A percentile compares a stretch with the other conserved stretches of the same genome.
Conservation (phyloP, 148 eudicot species). For the Limonium bicolor region DNA sequence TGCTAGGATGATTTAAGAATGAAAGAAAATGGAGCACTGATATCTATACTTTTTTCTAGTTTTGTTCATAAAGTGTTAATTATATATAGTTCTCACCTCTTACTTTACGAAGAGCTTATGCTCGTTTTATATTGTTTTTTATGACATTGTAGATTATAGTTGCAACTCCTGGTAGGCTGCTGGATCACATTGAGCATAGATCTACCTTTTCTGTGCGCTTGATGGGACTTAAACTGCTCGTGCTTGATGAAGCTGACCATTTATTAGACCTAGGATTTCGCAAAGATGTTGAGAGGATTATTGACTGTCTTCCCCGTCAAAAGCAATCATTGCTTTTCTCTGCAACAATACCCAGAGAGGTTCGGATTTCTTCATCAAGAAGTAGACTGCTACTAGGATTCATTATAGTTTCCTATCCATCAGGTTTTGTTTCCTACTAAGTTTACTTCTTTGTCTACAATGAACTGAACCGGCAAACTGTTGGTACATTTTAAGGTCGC, state of each 20-base stretch:
- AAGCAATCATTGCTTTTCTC: conserved; percentile 80
- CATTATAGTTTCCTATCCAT: too few species aligned
- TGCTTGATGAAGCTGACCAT: conserved; percentile 92
- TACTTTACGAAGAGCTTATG: too few species aligned
- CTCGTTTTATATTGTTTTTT: background rate
- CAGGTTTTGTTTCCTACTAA: background rate
- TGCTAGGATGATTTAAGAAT: background rate
- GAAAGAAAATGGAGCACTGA: background rate
- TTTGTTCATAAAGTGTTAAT: too few species aligned
- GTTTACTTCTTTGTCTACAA: background rate
- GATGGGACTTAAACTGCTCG: conserved; percentile 77
- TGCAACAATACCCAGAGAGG: conserved; percentile 92
- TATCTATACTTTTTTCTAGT: too few species aligned
- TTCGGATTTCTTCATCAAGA: conserved; percentile 10
- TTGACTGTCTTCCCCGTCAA: conserved; percentile 86
- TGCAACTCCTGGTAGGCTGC: conserved; percentile 93
- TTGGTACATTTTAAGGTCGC: too few species aligned
- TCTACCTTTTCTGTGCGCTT: conserved; percentile 69
- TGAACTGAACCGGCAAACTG: too few species aligned
- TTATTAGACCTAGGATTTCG: conserved; percentile 79
- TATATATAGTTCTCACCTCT: too few species aligned
- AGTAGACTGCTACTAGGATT: too few species aligned
- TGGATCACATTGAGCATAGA: conserved; percentile 82
- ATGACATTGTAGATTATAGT: conserved; percentile 52
- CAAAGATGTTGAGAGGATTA: conserved; percentile 77